A percentile compares a stretch with the other conserved stretches of the same genome.
Conservation (phyloP, 2,329 filamentous ascomycete genomes). For the Rutstroemia sp. region DNA sequence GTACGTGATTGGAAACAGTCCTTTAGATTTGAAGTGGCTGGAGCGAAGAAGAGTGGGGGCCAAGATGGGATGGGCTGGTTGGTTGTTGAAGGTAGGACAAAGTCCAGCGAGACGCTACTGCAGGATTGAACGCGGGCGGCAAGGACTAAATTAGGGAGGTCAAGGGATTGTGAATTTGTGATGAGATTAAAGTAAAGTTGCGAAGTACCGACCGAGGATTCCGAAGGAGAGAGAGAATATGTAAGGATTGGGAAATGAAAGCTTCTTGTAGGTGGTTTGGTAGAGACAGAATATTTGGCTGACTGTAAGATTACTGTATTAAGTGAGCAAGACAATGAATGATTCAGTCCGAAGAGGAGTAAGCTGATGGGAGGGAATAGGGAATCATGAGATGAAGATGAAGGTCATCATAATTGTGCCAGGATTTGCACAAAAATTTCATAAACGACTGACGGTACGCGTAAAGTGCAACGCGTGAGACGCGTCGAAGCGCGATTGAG, state of each 20-base stretch:
- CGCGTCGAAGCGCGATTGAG: background rate
- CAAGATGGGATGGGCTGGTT: no score
- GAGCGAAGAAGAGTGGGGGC: no score
- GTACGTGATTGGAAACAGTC: no score
- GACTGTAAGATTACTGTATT: no score
- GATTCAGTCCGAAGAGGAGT: no score
- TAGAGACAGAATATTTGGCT: background rate
- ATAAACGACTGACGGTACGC: background rate
- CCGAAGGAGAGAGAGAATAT: no score
- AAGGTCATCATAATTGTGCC: no score
- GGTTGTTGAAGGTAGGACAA: background rate
- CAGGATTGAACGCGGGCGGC: constrained; percentile 2
- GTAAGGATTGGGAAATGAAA: no score
- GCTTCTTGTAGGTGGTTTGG: background rate
- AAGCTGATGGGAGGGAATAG: no score
- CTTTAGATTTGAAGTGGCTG: no score
- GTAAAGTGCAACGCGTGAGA: background rate
- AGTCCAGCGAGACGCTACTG: constrained; percentile 3
- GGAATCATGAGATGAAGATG: background rate
- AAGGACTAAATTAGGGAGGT: background rate
- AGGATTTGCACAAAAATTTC: background rate
- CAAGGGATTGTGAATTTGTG: background rate
- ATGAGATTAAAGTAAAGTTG: background rate
- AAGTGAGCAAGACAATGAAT: no score
- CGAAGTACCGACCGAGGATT: no score